These are phyloP conservation scores for Cytospora mali DNA, from an alignment of 2,329 filamentous ascomycete genomes.

Conservation along the genomic window DNA sequence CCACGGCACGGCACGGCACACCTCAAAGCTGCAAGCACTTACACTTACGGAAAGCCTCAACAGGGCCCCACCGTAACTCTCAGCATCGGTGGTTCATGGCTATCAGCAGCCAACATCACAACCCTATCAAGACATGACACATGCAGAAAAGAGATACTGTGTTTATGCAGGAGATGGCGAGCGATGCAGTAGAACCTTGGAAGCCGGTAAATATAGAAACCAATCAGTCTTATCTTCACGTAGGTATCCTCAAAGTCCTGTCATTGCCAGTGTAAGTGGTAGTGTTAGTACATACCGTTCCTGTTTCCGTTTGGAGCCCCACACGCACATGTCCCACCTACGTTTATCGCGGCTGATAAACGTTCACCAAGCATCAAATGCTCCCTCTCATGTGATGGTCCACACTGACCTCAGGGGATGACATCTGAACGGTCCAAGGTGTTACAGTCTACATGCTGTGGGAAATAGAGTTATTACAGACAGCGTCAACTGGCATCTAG, in stretches of 20 bases:
- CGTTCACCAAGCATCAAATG: background rate
- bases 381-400: background rate
- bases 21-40: background rate
- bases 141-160: background rate
- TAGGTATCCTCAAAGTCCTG: background rate
- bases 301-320: too few relatives aligned
- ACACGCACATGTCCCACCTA: background rate
- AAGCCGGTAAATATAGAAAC: background rate
- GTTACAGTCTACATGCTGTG: background rate
- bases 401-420: background rate
- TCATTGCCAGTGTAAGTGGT: background rate
- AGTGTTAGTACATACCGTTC: background rate
- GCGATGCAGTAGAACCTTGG: background rate
- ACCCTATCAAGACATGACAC: background rate
- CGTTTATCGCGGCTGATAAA: background rate
- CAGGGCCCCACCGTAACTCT: background rate
- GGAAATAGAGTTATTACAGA: background rate
- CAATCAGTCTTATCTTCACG: too few relatives aligned
- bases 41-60: background rate
- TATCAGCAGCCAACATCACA: background rate
- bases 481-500: too few relatives aligned
- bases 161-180: too few relatives aligned
- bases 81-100: background rate
- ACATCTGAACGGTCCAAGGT: background rate
- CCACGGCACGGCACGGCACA: background rate